Evolutionary conservation across 169 alveolate genomes (phyloP), one percentile per base, ranked within the genome.

Genomic region (Plasmodium ovale): DNA sequence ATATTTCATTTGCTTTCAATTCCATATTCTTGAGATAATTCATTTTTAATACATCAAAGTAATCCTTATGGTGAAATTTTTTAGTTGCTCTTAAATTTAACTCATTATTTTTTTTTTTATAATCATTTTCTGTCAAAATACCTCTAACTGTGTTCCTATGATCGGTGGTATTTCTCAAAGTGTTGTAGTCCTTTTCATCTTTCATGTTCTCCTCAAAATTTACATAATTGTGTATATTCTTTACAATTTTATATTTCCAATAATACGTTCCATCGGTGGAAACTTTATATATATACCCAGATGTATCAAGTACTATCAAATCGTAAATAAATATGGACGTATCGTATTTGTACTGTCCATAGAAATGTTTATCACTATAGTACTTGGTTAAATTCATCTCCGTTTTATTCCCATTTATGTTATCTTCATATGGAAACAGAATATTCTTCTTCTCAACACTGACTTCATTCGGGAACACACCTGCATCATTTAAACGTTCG

Each of bases 241-340:
- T 42, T 21, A 82, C 90, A 65, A 82, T 71, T 44, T 56, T 64
- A 65, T 51, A 44, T 82, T 82, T 82, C 90, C 90, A 82, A 31
- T 82, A 42, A 39, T 82, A 82, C 19, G 47, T 82, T 6, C 90
- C 90, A 82, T 82, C 85, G 9, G 90, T 82, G n/a, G 90, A 51
- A 33, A 82, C 71, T 67, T 82, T 82, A 60, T 82, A 82, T 82
- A 82, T 53, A 82, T 65, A 67, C 6, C 90, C 90, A n/a, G 90
- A 64, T 10, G 54, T 67, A 56, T 82, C 90, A 2, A 82, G 51
- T 16, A 82, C 85, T 53, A 82, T 67, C 16, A 82, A 16, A 56
- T 82, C 90, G 29, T 82, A 65, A 2, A 53, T 64, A 82, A 23
- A 65, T 51, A 49, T 51, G 4, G 82, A 21, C n/a, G 23, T 85